These are phyloP conservation scores for Immersiella caudata DNA, from an alignment of 495 filamentous ascomycete genomes.

Conservation along the genomic window DNA sequence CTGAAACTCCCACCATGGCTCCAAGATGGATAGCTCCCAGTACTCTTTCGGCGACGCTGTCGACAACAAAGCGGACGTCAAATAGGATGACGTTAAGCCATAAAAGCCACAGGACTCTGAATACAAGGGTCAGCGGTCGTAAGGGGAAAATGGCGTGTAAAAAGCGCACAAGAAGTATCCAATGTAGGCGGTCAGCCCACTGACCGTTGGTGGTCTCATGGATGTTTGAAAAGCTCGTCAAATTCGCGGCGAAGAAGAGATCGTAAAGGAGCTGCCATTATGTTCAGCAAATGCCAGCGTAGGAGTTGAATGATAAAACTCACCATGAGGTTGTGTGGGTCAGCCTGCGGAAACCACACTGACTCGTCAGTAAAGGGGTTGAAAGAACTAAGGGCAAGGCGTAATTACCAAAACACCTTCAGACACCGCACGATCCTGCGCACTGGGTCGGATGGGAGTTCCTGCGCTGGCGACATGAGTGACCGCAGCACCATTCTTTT, in stretches of 20 bases:
- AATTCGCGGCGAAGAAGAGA: slow-evolving; percentile 11
- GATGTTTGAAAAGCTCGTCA: slow-evolving; percentile 14
- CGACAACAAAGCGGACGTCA: slow-evolving; percentile 13
- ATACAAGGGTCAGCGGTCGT: neutral
- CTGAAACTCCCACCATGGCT: neutral
- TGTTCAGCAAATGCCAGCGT: neutral
- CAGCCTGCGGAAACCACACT: neutral
- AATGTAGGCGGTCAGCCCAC: slow-evolving; percentile 2
- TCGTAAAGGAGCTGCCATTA: neutral
- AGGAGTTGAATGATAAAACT: neutral
- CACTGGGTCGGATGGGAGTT: neutral
- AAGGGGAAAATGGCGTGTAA: neutral
- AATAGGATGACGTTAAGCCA: slow-evolving; percentile 15
- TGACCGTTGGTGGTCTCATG: slow-evolving; percentile 6
- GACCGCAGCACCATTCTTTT: neutral
- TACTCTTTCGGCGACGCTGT: slow-evolving; percentile 10
- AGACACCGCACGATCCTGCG: neutral
- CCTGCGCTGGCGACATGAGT: neutral
- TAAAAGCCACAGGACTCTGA: slow-evolving; percentile 11
- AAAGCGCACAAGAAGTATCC: slow-evolving; percentile 5
- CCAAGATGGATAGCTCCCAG: slow-evolving; percentile 10
- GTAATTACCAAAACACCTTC: neutral
- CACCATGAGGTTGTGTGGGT: slow-evolving; percentile 16
- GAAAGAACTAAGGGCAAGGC: neutral
- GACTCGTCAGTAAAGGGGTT: neutral